Percentiles rank a stretch among this genome's conserved stretches.
These are phyloP conservation scores for Rhizophora apiculata DNA, from an alignment of 345 rosid species.

Conservation along the genomic window DNA sequence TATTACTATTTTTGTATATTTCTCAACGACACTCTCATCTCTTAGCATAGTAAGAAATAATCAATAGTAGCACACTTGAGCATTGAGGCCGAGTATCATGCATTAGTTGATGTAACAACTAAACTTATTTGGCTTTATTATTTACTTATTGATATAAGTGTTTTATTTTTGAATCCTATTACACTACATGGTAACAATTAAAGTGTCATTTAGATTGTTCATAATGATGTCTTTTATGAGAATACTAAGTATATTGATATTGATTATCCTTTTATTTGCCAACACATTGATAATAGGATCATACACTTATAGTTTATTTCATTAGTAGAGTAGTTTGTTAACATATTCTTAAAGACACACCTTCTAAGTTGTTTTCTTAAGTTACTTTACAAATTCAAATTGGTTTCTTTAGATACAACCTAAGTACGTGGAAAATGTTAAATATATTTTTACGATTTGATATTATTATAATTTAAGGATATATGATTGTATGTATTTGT, in stretches of 20 bases:
- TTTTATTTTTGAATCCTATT: not conserved
- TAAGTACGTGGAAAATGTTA: not conserved
- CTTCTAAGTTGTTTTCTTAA: not conserved
- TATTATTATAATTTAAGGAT: too few relatives aligned
- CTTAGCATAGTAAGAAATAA: not conserved
- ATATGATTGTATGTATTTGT: too few relatives aligned
- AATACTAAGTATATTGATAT: not conserved
- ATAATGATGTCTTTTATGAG: not conserved
- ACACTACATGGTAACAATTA: not conserved
- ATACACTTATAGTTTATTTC: not conserved
- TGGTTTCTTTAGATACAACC: not conserved
- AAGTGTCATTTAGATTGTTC: not conserved
- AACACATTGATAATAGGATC: not conserved
- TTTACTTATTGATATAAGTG: not conserved
- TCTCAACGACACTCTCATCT: not conserved
- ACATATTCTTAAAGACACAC: not conserved
- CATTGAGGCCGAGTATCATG: not conserved
- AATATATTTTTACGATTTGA: too few relatives aligned
- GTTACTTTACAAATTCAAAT: not conserved
- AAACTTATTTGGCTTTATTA: not conserved
- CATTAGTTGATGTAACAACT: not conserved
- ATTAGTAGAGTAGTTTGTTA: not conserved
- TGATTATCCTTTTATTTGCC: not conserved
- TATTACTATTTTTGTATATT: not conserved
- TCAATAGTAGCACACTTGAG: not conserved